Conservation (phyloP, 2,329 filamentous ascomycete genomes). For the Tricladium varicosporioides region DNA sequence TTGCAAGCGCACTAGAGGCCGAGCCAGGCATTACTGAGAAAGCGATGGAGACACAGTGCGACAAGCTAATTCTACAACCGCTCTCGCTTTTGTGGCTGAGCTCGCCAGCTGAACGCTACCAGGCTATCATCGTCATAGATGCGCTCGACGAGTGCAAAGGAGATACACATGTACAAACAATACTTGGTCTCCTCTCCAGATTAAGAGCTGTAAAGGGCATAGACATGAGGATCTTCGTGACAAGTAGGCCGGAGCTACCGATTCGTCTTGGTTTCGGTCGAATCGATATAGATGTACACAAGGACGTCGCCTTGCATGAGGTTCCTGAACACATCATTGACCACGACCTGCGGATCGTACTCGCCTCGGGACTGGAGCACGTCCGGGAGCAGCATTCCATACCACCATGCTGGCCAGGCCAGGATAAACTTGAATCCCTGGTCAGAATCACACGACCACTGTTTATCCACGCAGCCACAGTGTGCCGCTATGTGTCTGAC, state of each 20-base stretch:
- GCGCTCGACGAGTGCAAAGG: slow-evolving; percentile 33
- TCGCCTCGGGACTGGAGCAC: too few species aligned
- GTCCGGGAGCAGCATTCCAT: slow-evolving; percentile 1
- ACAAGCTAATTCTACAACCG: slow-evolving; percentile 43
- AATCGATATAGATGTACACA: background rate
- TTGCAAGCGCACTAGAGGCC: slow-evolving; percentile 17
- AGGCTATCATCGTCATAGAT: too few species aligned
- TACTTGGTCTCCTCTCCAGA: background rate
- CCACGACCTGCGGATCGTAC: too few species aligned
- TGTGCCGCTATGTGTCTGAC: background rate
- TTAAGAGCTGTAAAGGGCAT: background rate
- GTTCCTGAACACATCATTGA: slow-evolving; percentile 18
- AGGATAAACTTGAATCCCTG: slow-evolving; percentile 18
- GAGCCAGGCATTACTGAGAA: slow-evolving; percentile 11
- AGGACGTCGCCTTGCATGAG: background rate
- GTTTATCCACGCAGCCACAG: slow-evolving; percentile 31
- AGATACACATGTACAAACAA: slow-evolving; percentile 17
- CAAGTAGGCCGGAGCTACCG: background rate
- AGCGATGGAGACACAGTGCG: slow-evolving; percentile 41
- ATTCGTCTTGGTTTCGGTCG: background rate
- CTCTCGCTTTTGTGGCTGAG: too few species aligned
- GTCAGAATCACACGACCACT: slow-evolving; percentile 22
- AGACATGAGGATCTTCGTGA: background rate
- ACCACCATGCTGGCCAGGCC: slow-evolving; percentile 19
- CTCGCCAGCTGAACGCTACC: too few species aligned